Percentiles rank a stretch among this genome's conserved stretches.
Evolutionary conservation across 257 asterid genomes (phyloP).

Genomic region (Cordia subcordata): DNA sequence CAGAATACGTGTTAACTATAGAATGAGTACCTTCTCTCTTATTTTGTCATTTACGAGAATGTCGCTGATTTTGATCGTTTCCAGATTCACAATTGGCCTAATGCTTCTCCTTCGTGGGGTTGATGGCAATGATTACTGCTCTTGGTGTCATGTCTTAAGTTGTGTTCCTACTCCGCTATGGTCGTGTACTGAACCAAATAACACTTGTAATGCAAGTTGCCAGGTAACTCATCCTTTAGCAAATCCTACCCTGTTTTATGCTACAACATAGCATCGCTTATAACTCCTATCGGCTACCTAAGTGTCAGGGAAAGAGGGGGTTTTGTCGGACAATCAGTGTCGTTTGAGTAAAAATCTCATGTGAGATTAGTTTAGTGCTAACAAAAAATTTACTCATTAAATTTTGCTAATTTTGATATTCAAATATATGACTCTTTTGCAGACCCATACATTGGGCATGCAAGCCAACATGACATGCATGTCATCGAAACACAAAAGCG

Average conservation of each 20-base stretch:
- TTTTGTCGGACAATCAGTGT: too few relatives aligned
- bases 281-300: too few relatives aligned
- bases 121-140: slow-evolving; percentile 75
- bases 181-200: slow-evolving; percentile 39
- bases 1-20: too few relatives aligned
- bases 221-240: slow-evolving; percentile 25
- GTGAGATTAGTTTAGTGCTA: neutral
- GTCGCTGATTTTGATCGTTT: neutral
- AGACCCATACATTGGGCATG: slow-evolving; percentile 44
- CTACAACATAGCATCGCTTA: too few relatives aligned
- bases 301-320: too few relatives aligned
- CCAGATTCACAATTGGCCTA: slow-evolving; percentile 48
- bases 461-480: slow-evolving; percentile 62
- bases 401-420: slow-evolving; percentile 1
- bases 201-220: slow-evolving; percentile 37
- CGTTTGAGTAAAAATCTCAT: too few relatives aligned
- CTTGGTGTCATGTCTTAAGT: slow-evolving; percentile 86
- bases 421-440: too few relatives aligned
- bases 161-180: slow-evolving; percentile 88
- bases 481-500: slow-evolving; percentile 40
- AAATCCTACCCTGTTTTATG: too few relatives aligned
- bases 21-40: too few relatives aligned
- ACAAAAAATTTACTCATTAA: neutral
- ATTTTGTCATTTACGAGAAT: too few relatives aligned
- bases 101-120: slow-evolving; percentile 44